Evolutionary conservation across 768 basidiomycete genomes (phyloP).

Genomic region (Trametes sanguinea): DNA sequence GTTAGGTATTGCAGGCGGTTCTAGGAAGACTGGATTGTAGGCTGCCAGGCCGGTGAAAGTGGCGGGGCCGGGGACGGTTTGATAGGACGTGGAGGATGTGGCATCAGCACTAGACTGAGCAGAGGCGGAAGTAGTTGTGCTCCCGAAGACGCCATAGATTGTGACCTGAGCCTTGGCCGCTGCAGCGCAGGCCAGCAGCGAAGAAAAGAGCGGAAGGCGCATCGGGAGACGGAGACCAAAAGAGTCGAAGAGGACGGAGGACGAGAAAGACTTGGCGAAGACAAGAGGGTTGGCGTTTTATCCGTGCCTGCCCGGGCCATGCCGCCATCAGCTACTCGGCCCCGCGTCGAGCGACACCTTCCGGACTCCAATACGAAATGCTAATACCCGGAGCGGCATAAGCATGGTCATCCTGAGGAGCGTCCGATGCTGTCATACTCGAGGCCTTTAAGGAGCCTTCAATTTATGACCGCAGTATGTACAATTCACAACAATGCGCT

Average conservation of each 20-base stretch:
- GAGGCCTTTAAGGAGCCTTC: too few species aligned
- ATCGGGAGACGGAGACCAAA: not conserved
- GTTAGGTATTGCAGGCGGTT: constrained; percentile 30
- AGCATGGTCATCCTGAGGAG: too few species aligned
- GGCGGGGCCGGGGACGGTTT: constrained; percentile 7
- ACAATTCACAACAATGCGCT: too few species aligned
- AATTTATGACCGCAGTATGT: too few species aligned
- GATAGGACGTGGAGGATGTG: constrained; percentile 7
- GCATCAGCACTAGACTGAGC: not conserved
- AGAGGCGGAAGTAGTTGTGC: not conserved
- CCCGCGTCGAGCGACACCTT: too few species aligned
- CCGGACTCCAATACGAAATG: too few species aligned
- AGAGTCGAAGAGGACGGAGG: not conserved
- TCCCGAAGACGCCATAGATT: constrained; percentile 14
- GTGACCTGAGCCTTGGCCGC: constrained; percentile 8
- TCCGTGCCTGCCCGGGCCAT: not conserved
- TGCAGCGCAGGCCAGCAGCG: not conserved
- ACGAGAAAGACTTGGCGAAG: not conserved
- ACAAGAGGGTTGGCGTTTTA: not conserved
- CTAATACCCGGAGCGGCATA: too few species aligned
- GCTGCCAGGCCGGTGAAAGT: constrained; percentile 49
- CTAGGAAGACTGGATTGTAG: constrained; percentile 53
- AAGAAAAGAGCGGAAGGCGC: constrained; percentile 6
- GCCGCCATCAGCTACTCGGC: not conserved
- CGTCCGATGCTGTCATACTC: too few species aligned